Percentiles rank a stretch among this genome's conserved stretches.
These are phyloP conservation scores for Microbotryum saponariae DNA, from an alignment of 1,284 basidiomycete genomes.

Conservation along the genomic window DNA sequence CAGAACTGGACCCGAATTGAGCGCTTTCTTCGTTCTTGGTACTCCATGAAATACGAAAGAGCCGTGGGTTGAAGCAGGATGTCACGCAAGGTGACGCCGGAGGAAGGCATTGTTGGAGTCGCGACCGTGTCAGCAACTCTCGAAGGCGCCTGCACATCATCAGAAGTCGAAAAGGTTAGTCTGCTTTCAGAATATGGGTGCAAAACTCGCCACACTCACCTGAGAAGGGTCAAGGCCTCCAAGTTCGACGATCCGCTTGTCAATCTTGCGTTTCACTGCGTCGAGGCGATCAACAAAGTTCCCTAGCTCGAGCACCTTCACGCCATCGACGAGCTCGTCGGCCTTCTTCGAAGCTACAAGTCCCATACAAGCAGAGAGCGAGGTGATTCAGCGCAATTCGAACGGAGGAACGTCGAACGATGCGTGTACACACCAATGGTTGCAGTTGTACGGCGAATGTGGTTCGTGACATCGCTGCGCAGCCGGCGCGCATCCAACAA, in stretches of 20 bases:
- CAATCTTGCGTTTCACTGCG: constrained; percentile 74
- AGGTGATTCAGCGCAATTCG: neutral
- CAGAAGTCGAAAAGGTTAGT: neutral
- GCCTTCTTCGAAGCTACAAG: constrained; percentile 6
- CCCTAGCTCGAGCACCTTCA: constrained; percentile 45
- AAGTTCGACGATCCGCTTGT: constrained; percentile 70
- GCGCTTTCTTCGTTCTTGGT: constrained; percentile 81
- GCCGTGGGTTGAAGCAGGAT: constrained; percentile 79
- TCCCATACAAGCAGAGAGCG: neutral
- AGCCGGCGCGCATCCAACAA: constrained; percentile 79
- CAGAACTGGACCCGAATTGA: constrained; percentile 89
- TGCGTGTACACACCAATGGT: constrained; percentile 38
- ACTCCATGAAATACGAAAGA: constrained; percentile 93
- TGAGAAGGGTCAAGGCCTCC: constrained; percentile 54
- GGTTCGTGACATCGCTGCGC: constrained; percentile 79
- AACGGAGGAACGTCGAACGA: neutral
- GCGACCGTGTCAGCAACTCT: too few relatives aligned
- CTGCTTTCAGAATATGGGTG: neutral
- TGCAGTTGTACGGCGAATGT: constrained; percentile 69
- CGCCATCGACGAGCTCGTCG: constrained; percentile 68
- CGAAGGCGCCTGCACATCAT: too few relatives aligned
- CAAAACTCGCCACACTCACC: neutral
- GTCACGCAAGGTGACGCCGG: constrained; percentile 50
- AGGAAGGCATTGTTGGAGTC: too few relatives aligned
- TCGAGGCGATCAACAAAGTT: constrained; percentile 82